Evolutionary conservation across 257 asterid species (phyloP).

Genomic region (Misopates orontium): DNA sequence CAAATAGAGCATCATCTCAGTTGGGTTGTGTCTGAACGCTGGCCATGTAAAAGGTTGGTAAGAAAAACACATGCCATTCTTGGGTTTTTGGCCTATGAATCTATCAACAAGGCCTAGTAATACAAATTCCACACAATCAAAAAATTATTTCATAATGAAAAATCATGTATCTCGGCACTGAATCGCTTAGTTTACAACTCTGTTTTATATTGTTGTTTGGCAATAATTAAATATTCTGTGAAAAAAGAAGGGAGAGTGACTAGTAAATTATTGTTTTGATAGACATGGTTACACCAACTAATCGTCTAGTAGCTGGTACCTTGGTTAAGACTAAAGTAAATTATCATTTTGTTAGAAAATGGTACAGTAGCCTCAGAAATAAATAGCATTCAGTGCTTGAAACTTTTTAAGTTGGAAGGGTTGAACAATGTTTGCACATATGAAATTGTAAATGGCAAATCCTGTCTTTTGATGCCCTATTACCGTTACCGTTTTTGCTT

Average conservation of each 20-base stretch:
- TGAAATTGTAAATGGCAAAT: not conserved
- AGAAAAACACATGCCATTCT: not conserved
- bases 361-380: conserved; percentile 5
- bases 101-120: not conserved
- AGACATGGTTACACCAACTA: not conserved
- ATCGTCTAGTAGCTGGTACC: conserved; percentile 10
- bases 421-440: not conserved
- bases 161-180: not conserved
- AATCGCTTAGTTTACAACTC: conserved; percentile 15
- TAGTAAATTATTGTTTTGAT: not conserved
- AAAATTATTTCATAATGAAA: not conserved
- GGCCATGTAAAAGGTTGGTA: conserved; percentile 18
- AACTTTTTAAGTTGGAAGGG: not conserved
- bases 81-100: conserved; percentile 5
- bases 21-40: not conserved
- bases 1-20: not conserved
- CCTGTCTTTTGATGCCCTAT: conserved; percentile 1
- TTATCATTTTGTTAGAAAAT: not conserved
- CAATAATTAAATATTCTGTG: not conserved
- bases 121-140: not conserved
- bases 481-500: not conserved
- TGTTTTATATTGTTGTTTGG: conserved; percentile 14
- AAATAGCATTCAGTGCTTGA: not conserved
- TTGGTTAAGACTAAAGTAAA: not conserved
- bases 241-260: not conserved